Percentiles rank a stretch among this genome's conserved stretches.
Evolutionary conservation across 73 alveolate genomes (phyloP).

Genomic region (Paramecium pentaurelia): DNA sequence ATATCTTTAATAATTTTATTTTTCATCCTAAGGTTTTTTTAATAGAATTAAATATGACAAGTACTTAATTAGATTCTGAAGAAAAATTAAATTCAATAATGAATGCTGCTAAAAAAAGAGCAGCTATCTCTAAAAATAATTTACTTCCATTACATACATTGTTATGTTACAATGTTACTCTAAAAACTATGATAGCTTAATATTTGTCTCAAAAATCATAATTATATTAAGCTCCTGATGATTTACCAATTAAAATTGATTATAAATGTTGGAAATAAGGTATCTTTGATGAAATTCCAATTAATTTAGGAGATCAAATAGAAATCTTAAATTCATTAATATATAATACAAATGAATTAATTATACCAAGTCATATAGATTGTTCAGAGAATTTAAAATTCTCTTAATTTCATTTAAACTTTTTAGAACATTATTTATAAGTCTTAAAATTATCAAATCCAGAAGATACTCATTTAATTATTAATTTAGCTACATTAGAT

Average conservation of each 20-base stretch:
- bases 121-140: neutral
- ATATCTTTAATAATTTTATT: neutral
- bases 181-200: neutral
- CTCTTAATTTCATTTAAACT: neutral
- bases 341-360: neutral
- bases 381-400: neutral
- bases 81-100: neutral
- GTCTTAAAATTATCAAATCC: neutral
- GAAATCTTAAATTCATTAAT: neutral
- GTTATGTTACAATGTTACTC: neutral
- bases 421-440: neutral
- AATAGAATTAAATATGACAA: neutral
- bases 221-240: neutral
- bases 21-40: neutral
- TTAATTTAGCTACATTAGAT: neutral
- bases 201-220: neutral
- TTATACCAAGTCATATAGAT: neutral
- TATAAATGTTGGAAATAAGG: constrained; percentile 12
- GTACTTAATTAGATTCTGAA: neutral
- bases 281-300: neutral
- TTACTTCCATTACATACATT: neutral
- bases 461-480: neutral
- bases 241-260: neutral
- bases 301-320: neutral
- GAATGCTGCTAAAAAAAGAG: neutral